Conservation (phyloP, 371 early-diverging fungal species). For the Mucor piriformis region DNA sequence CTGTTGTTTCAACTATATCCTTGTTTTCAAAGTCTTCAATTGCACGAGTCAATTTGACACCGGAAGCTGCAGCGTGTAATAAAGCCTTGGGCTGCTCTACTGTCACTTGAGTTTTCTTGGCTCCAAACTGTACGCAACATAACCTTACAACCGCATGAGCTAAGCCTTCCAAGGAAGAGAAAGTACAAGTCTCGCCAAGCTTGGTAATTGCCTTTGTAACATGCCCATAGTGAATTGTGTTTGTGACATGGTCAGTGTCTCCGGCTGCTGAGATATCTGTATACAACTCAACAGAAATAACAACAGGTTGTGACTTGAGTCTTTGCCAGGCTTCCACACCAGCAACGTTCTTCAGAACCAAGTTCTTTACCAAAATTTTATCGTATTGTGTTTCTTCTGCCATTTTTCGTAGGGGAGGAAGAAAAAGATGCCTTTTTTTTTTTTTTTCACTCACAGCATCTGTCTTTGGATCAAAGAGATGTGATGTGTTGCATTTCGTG, state of each 20-base stretch:
- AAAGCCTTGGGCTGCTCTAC: conserved; percentile 92
- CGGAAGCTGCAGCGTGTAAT: conserved; percentile 86
- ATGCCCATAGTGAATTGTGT: conserved; percentile 85
- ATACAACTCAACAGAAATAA: conserved; percentile 73
- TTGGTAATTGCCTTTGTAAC: conserved; percentile 78
- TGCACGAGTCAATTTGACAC: conserved; percentile 83
- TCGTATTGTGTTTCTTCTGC: conserved; percentile 47
- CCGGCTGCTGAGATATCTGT: conserved; percentile 81
- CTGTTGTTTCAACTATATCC: conserved; percentile 26
- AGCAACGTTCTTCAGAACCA: conserved; percentile 82
- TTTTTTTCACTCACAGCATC: background rate
- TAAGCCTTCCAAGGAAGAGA: conserved; percentile 74
- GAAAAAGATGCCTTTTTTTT: background rate
- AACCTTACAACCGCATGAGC: conserved; percentile 69
- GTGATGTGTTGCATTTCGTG: background rate
- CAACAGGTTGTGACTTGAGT: conserved; percentile 83
- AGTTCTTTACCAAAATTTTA: conserved; percentile 80
- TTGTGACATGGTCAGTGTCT: conserved; percentile 70
- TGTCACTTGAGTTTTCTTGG: conserved; percentile 68
- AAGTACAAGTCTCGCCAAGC: conserved; percentile 73
- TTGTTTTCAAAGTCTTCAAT: conserved; percentile 44
- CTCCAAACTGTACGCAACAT: conserved; percentile 62
- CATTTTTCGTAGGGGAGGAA: conserved; percentile 1
- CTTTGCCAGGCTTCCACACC: conserved; percentile 96
- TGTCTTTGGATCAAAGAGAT: background rate